Base-by-base conservation (phyloP, 2,329 filamentous ascomycete genomes). In the Aspergillus versicolor region DNA sequence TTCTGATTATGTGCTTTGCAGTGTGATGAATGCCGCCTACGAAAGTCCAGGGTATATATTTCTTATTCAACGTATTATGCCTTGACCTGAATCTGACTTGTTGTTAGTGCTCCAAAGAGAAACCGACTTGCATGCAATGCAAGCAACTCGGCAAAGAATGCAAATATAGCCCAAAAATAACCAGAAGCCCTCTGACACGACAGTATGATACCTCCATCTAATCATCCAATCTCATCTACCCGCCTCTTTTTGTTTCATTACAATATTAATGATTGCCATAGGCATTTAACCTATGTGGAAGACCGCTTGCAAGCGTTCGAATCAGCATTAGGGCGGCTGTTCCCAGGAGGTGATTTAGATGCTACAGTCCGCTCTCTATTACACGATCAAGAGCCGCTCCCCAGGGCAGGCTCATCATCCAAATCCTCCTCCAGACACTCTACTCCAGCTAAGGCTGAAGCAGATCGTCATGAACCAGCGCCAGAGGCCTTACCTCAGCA, bases 401-500 rank as follows among this genome's bases (percentile, higher is more conserved):
- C 68, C 34, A 70, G 68, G 49, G 65, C 68, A 15, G 58, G 59
- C 9, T 61, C 70, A 27, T 74, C 72, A 38, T 73, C 72, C 43
- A 67, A 73, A 47, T 66, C 71, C 7, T 73, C 73, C n/a, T 74
- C 72, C 27, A 68, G 71, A 55, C 72, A 75, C 50, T 75, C 72
- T 6, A 73, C 72, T 4, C 72, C 70, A 24, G 67, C 66, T 11
- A 74, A 69, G 49, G 61, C 65, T 32, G 72, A 73, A 51, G 65
- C 66, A 32, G 71, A 73, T 49, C 66, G 68, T 30, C 65, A 69
- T 11, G 72, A 74, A 45, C 64, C 71, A 34, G 70, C 73, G 9
- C 70, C 78, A 70, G 64, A 85, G 82, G 69, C 73, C 45, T 60
- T 75, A 30, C 73, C 73, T 7, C 71, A 74, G 51, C 72, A 74